phyloP scores from a whole-genome alignment of 2,329 filamentous ascomycete species.

The Beauveria asiatica region DNA sequence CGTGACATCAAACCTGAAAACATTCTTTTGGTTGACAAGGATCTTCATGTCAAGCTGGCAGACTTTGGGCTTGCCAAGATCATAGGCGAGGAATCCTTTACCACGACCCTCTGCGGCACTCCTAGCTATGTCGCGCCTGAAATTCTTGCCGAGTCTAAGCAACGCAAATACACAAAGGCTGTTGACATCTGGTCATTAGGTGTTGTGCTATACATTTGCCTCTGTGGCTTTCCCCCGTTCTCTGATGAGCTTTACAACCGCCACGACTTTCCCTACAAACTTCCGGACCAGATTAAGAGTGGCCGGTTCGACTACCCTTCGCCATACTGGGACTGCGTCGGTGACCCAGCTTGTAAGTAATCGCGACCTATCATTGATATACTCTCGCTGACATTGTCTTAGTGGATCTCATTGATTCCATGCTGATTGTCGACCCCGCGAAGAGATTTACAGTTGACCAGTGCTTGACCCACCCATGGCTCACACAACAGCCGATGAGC shows the following conservation, averaged over 20 bases:
- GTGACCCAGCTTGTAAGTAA: slow-evolving; percentile 58
- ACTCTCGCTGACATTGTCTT: not conserved
- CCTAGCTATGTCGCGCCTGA: slow-evolving; percentile 95
- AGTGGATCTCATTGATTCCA: slow-evolving; percentile 87
- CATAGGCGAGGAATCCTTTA: slow-evolving; percentile 96
- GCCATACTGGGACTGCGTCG: slow-evolving; percentile 68
- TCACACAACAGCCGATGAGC: slow-evolving; percentile 52
- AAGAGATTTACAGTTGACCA: slow-evolving; percentile 82
- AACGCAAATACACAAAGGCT: slow-evolving; percentile 85
- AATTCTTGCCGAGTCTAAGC: slow-evolving; percentile 73
- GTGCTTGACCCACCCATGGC: slow-evolving; percentile 87
- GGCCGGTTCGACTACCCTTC: slow-evolving; percentile 91
- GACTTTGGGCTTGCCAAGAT: slow-evolving; percentile 98
- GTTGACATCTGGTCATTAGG: slow-evolving; percentile 96
- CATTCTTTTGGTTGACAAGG: slow-evolving; percentile 78
- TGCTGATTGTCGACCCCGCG: slow-evolving; percentile 83
- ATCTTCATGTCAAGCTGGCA: slow-evolving; percentile 81
- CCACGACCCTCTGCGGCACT: slow-evolving; percentile 92
- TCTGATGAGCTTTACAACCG: slow-evolving; percentile 79
- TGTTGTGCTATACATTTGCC: slow-evolving; percentile 95
- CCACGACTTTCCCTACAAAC: slow-evolving; percentile 70
- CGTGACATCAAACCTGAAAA: slow-evolving; percentile 98
- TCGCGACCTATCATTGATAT: not conserved
- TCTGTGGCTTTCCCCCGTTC: slow-evolving; percentile 95
- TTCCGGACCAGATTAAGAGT: slow-evolving; percentile 83